Evolutionary conservation across 208 protist genomes (phyloP).

Genomic region (Trichomonas tenax): DNA sequence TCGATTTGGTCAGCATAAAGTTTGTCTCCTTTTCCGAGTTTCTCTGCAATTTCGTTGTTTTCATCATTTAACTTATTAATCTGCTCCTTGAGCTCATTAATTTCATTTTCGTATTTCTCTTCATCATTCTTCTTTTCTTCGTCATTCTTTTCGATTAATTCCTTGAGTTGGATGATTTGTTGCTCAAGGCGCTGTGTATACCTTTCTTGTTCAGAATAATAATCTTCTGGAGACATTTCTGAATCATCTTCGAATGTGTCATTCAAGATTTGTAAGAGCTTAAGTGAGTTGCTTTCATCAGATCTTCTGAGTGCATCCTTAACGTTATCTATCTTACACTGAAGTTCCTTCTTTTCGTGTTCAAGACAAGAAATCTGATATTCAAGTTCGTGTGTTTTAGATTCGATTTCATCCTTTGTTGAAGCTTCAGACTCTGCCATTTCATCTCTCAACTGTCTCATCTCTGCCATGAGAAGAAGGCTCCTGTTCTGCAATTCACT

Average conservation of each 20-base stretch:
- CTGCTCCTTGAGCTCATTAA: not conserved
- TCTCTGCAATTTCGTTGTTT: not conserved
- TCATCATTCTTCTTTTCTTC: not conserved
- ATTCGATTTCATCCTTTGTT: not conserved
- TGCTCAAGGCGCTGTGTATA: not conserved
- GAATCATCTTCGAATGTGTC: not conserved
- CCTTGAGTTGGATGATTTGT: not conserved
- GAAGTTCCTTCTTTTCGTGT: not conserved
- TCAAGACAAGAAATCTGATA: not conserved
- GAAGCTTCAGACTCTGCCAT: not conserved
- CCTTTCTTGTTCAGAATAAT: not conserved
- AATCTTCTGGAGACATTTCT: not conserved
- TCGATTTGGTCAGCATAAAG: not conserved
- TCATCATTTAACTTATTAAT: not conserved
- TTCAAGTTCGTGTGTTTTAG: not conserved
- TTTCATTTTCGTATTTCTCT: not conserved
- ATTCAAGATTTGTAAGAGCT: not conserved
- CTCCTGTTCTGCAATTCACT: not conserved
- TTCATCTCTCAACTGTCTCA: not conserved
- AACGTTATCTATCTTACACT: not conserved
- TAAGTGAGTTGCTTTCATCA: not conserved
- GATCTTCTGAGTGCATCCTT: not conserved
- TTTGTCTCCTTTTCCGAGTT: not conserved
- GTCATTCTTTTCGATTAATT: not conserved
- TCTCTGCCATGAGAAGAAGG: not conserved